Conservation (phyloP, 106 monocot genomes). For the Platanthera guangdongensis region DNA sequence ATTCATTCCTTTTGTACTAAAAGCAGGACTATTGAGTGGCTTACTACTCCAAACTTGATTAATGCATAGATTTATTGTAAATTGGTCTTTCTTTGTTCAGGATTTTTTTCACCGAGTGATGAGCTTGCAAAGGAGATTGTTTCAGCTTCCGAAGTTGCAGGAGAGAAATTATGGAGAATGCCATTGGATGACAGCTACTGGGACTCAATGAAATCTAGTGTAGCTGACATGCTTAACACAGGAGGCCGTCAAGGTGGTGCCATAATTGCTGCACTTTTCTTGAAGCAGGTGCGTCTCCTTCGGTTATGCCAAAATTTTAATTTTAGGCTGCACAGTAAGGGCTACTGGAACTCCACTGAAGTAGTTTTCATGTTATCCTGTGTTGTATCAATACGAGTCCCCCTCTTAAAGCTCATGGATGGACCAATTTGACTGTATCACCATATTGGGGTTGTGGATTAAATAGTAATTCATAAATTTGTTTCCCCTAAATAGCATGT, state of each 20-base stretch:
- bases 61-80: not conserved
- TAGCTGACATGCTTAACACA: slow-evolving; percentile 93
- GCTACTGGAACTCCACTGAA: not conserved
- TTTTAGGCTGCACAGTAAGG: not conserved
- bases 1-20: not conserved
- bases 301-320: not conserved
- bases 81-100: slow-evolving; percentile 20
- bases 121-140: slow-evolving; percentile 72
- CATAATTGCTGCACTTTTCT: slow-evolving; percentile 86
- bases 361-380: not conserved
- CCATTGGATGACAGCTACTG: slow-evolving; percentile 94
- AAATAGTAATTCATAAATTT: not conserved
- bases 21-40: not conserved
- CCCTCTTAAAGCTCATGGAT: not conserved
- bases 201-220: slow-evolving; percentile 92
- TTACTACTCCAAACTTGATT: not conserved
- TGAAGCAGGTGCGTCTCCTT: slow-evolving; percentile 64
- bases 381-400: not conserved
- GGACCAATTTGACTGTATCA: not conserved
- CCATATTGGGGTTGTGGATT: not conserved
- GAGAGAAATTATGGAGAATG: slow-evolving; percentile 91
- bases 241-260: slow-evolving; percentile 86
- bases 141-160: slow-evolving; percentile 54
- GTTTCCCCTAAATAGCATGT: no score
- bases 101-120: slow-evolving; percentile 79